These are phyloP conservation scores for Dothiorella sarmentorum DNA, from an alignment of 2,329 filamentous ascomycete species.

Conservation along the genomic window DNA sequence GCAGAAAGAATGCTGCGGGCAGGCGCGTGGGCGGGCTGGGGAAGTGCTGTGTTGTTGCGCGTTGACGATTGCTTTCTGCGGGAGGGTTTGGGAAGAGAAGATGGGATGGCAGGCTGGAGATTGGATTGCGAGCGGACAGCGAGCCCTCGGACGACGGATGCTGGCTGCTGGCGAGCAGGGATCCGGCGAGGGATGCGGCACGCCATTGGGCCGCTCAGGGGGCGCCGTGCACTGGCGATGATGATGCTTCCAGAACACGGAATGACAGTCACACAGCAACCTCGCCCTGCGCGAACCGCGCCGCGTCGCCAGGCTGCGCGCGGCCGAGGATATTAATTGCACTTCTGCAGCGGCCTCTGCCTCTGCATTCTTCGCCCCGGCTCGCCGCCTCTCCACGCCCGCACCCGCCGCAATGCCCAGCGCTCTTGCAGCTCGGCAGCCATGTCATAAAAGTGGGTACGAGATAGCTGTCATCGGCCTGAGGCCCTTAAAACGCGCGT, in stretches of 20 bases:
- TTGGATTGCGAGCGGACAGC: slow-evolving; percentile 5
- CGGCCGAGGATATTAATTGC: too few species aligned
- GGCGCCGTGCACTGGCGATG: slow-evolving; percentile 1
- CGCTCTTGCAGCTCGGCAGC: slow-evolving; percentile 7
- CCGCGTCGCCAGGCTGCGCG: background rate
- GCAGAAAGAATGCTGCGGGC: background rate
- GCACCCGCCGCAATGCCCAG: slow-evolving; percentile 1
- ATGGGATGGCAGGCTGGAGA: slow-evolving; percentile 14
- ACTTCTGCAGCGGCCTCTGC: background rate
- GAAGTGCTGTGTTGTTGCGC: slow-evolving; percentile 9
- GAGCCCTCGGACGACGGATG: slow-evolving; percentile 3
- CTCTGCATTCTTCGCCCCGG: background rate
- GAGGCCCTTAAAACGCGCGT: slow-evolving; percentile 14
- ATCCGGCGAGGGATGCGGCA: background rate
- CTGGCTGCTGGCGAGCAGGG: slow-evolving; percentile 9
- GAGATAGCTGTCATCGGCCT: slow-evolving; percentile 14
- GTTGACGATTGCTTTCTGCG: background rate
- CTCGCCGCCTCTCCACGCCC: background rate
- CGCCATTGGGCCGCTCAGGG: slow-evolving; percentile 3
- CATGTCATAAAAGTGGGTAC: slow-evolving; percentile 16
- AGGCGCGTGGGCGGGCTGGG: background rate
- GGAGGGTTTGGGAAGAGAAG: slow-evolving; percentile 14
- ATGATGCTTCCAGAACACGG: slow-evolving; percentile 14
- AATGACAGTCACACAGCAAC: background rate
- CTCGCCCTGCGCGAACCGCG: background rate